Base-by-base conservation (phyloP, 768 basidiomycete genomes). In the Trametes gibbosa region DNA sequence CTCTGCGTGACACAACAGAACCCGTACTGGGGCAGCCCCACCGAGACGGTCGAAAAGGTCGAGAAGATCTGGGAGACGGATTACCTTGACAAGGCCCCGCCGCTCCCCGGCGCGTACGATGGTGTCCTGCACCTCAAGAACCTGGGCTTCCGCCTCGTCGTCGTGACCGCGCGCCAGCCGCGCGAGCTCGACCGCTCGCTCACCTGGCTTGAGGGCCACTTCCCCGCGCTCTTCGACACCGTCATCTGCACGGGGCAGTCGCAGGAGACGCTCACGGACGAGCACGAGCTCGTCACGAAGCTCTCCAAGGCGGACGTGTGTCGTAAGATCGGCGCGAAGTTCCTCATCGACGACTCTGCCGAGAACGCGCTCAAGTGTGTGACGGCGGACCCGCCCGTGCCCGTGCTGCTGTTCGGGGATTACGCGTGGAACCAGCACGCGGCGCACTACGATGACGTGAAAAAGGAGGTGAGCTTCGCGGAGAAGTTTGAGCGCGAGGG, bases 331-430 rank as follows among this genome's bases (percentile, higher is more conserved):
- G 79, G 79, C 16, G 87, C 90, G 12, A 76, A 78, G 40, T 68
- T 91, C 39, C 74, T 93, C 52, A 84, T 93, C 58, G 91, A 93
- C 70, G 91, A 93, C 73, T 90, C 89, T 6, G 66, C 86, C 41
- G 90, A 92, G 71, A 92, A 92, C 70, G 87, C 86, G 37, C 63
- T 88, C 25, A 78, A 83, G 56, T 85, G 85, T 62, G 79, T 77
- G 0, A 77, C 71, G 5, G 75, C 79, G 34, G 64, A 69, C 19
- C 75, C 77, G n/a, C 78, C 81, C 1, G 81, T 80, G 14, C 81
- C 78, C 2, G 85, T 88, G 29, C 70, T 92, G 40, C 77, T 93
- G 6, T 92, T 92, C 63, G 91, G 91, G 21, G 72, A 83, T 54
- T 90, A 91, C 66, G 77, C 82, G 63, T 92, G 91, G 91, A 90